Conservation (phyloP, 129 eudicot genomes). For the Helichrysum umbraculigerum region DNA sequence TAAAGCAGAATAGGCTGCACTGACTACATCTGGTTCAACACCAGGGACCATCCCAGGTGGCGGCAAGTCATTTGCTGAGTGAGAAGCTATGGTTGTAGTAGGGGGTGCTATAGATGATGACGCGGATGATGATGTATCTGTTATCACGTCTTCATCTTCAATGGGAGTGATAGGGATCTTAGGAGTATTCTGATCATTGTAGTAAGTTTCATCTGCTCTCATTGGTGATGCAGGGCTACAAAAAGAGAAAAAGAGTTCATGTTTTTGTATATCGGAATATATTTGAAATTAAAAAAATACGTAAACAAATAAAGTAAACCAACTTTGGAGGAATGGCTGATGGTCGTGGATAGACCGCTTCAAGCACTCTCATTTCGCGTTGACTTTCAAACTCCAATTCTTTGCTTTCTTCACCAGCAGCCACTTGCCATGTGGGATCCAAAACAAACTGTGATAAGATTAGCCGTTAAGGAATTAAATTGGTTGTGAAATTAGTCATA, state of each 20-base stretch:
- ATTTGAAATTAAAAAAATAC: neutral
- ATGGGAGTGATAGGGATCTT: slow-evolving; percentile 78
- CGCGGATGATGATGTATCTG: slow-evolving; percentile 34
- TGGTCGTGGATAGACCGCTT: slow-evolving; percentile 86
- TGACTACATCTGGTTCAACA: slow-evolving; percentile 47
- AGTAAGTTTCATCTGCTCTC: slow-evolving; percentile 36
- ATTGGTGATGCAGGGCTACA: slow-evolving; percentile 58
- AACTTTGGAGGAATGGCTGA: slow-evolving; percentile 84
- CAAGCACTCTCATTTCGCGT: slow-evolving; percentile 78
- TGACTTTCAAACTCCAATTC: slow-evolving; percentile 63
- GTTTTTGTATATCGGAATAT: neutral
- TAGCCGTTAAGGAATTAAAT: no score
- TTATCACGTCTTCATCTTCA: slow-evolving; percentile 74
- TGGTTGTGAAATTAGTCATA: neutral
- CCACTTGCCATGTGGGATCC: slow-evolving; percentile 69
- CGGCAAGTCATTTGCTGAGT: slow-evolving; percentile 23
- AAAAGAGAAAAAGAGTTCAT: neutral
- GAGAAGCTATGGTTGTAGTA: slow-evolving; percentile 25
- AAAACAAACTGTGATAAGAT: slow-evolving; percentile 52
- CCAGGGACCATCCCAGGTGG: slow-evolving; percentile 39
- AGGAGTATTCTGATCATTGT: slow-evolving; percentile 47
- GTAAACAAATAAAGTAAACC: slow-evolving; percentile 14
- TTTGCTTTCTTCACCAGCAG: slow-evolving; percentile 83
- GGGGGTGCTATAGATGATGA: slow-evolving; percentile 22
- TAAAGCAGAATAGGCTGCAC: slow-evolving; percentile 67